Evolutionary conservation across 179 eudicot species (phyloP).

Genomic region (Nepenthes alata): DNA sequence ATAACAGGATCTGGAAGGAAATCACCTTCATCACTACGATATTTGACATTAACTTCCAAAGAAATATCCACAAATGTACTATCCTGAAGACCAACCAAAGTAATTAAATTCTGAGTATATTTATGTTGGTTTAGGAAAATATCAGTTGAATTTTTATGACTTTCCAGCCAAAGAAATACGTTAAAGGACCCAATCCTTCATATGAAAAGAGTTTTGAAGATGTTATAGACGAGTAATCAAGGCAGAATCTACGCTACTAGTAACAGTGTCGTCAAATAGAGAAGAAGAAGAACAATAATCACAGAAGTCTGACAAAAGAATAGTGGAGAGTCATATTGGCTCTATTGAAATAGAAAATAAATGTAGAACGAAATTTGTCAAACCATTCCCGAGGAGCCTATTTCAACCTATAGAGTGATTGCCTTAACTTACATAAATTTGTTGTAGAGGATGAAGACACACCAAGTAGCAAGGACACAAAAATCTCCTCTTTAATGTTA

Average conservation of each 20-base stretch:
- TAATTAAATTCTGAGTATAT: not conserved
- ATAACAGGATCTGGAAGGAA: not conserved
- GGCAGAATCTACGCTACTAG: not conserved
- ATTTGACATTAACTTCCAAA: no score
- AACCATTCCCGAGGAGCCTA: not conserved
- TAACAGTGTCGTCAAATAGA: no score
- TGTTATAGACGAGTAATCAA: not conserved
- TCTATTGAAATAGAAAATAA: constrained; percentile 2
- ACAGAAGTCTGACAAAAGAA: not conserved
- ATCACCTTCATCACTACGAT: not conserved
- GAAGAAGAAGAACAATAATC: no score
- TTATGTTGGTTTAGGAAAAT: not conserved
- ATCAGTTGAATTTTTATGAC: not conserved
- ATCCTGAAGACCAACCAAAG: no score
- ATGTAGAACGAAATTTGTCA: not conserved
- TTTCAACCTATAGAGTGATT: constrained; percentile 3
- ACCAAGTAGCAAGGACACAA: not conserved
- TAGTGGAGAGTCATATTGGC: not conserved
- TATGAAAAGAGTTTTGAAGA: not conserved
- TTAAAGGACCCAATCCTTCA: not conserved
- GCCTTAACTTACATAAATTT: not conserved
- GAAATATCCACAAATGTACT: no score
- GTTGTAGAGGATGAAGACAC: not conserved
- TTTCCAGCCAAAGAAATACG: not conserved
- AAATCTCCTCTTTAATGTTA: not conserved